These are phyloP conservation scores for Sporothrix brunneoviolacea DNA, from an alignment of 2,329 filamentous ascomycete genomes.

Conservation along the genomic window DNA sequence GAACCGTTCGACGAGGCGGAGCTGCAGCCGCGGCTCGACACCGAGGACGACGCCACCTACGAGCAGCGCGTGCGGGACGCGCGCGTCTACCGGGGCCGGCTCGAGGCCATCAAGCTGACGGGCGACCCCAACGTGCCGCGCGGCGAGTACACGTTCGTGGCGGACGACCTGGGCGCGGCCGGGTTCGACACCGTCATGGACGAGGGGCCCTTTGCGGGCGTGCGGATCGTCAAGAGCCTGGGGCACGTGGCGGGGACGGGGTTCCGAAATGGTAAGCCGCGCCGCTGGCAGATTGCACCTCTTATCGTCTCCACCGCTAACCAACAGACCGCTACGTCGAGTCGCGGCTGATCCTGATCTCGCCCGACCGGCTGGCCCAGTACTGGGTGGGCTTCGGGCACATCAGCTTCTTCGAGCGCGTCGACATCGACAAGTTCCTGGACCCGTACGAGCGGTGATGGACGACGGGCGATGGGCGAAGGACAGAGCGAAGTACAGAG, in stretches of 20 bases:
- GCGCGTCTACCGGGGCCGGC: conserved; percentile 54
- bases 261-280: not conserved
- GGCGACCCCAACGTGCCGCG: conserved; percentile 86
- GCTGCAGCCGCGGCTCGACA: conserved; percentile 24
- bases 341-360: conserved; percentile 71
- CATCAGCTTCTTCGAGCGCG: conserved; percentile 54
- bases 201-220: conserved; percentile 65
- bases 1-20: conserved; percentile 29
- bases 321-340: conserved; percentile 68
- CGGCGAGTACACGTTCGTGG: conserved; percentile 76
- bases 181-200: conserved; percentile 59
- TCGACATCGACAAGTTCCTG: conserved; percentile 49
- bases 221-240: conserved; percentile 61
- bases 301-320: too few relatives aligned
- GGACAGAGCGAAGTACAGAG: not conserved
- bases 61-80: conserved; percentile 38
- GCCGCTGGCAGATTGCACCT: too few relatives aligned
- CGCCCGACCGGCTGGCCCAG: conserved; percentile 69
- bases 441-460: not conserved
- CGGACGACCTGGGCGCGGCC: conserved; percentile 63
- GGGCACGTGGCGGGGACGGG: conserved; percentile 8
- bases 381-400: conserved; percentile 65
- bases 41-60: conserved; percentile 42
- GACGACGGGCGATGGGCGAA: not conserved
- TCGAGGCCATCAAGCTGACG: conserved; percentile 85